These are phyloP conservation scores for Camelina sativa DNA, from an alignment of 345 rosid genomes.

Conservation along the genomic window DNA sequence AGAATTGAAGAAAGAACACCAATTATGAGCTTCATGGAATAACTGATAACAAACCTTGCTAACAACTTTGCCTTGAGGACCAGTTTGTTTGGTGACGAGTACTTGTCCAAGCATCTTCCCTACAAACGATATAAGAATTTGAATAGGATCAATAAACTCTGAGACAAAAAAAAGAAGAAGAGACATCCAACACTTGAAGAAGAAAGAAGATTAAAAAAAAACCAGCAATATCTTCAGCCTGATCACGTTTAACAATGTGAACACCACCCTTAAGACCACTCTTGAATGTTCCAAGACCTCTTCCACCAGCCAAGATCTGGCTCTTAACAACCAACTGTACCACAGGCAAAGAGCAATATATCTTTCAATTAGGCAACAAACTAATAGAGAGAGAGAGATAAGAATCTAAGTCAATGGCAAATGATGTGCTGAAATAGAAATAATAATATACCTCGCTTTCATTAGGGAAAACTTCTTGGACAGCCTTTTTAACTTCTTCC, in stretches of 20 bases:
- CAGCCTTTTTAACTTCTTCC: slow-evolving; percentile 66
- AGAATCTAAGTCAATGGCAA: not conserved
- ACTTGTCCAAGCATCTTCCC: slow-evolving; percentile 98
- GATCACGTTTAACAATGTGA: slow-evolving; percentile 80
- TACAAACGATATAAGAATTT: slow-evolving; percentile 41
- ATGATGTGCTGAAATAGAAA: not conserved
- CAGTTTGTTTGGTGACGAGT: slow-evolving; percentile 98
- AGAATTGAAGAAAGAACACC: not conserved
- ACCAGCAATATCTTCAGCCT: slow-evolving; percentile 82
- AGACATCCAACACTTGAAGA: not conserved
- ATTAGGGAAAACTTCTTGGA: slow-evolving; percentile 65
- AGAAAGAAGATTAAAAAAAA: slow-evolving; percentile 16
- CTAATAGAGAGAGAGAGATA: no score
- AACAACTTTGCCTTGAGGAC: slow-evolving; percentile 94
- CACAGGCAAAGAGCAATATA: not conserved
- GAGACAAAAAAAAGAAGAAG: not conserved
- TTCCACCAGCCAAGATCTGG: slow-evolving; percentile 98
- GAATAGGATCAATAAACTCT: not conserved
- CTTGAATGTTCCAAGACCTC: slow-evolving; percentile 93
- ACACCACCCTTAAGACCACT: slow-evolving; percentile 95
- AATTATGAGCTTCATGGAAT: not conserved
- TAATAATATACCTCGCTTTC: slow-evolving; percentile 63
- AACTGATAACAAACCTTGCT: slow-evolving; percentile 74
- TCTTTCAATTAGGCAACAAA: slow-evolving; percentile 4
- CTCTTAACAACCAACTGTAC: slow-evolving; percentile 94